A percentile compares a stretch with the other conserved stretches of the same genome.
phyloP scores from a whole-genome alignment of 768 basidiomycete species.

The Rhizopogon rudus region DNA sequence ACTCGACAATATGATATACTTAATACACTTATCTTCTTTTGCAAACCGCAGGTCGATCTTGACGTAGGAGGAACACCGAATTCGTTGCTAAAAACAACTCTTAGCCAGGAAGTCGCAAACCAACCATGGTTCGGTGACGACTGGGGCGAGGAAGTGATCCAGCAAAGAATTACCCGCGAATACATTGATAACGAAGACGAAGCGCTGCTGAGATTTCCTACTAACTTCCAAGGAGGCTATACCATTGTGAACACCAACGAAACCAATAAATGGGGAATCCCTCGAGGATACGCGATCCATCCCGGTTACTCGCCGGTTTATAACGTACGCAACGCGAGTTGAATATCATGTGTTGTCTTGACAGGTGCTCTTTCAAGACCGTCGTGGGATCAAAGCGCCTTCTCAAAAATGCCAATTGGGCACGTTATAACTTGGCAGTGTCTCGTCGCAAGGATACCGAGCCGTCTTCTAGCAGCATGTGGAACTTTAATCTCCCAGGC shows the following conservation, averaged over 20 bases:
- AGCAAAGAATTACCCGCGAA: slow-evolving; percentile 45
- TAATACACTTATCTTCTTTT: slow-evolving; percentile 1
- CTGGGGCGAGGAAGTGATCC: slow-evolving; percentile 51
- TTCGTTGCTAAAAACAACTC: slow-evolving; percentile 47
- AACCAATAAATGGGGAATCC: slow-evolving; percentile 51
- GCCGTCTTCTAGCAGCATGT: slow-evolving; percentile 50
- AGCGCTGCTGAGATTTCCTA: slow-evolving; percentile 44
- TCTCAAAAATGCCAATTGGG: slow-evolving; percentile 62
- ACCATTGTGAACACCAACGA: slow-evolving; percentile 50
- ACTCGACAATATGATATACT: neutral
- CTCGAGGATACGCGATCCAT: slow-evolving; percentile 58
- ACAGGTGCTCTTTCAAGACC: slow-evolving; percentile 29
- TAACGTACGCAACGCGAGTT: slow-evolving; percentile 29
- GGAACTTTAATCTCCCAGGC: slow-evolving; percentile 62
- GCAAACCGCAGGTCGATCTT: slow-evolving; percentile 54
- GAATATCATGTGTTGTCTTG: neutral
- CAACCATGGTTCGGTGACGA: slow-evolving; percentile 56
- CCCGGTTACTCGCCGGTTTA: slow-evolving; percentile 52
- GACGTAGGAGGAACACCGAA: slow-evolving; percentile 58
- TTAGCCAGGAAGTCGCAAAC: slow-evolving; percentile 41
- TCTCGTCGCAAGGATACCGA: slow-evolving; percentile 60
- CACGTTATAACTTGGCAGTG: slow-evolving; percentile 56
- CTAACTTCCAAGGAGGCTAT: slow-evolving; percentile 54
- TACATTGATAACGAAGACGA: slow-evolving; percentile 50
- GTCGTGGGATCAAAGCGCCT: slow-evolving; percentile 57